Base-by-base conservation (phyloP, 306 rosid genomes). In the Sechiopsis laciniata region DNA sequence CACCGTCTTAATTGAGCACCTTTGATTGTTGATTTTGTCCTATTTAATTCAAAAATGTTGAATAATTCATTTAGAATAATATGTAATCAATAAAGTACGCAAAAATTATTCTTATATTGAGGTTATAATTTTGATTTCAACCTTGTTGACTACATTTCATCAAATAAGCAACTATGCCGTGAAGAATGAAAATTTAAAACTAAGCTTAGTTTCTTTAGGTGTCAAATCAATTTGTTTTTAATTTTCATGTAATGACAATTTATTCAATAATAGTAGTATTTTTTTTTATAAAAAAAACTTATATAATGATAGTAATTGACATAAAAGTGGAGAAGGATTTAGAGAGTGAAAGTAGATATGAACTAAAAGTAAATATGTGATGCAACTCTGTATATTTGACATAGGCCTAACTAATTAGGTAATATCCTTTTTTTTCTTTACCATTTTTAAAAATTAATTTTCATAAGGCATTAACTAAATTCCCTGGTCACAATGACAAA, bases 401-500 rank as follows among this genome's bases (percentile, higher is more conserved):
- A 7, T 51, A 15, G 0, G 58, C 74, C 59, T 69, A 69, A 69
- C 58, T 13, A 69, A 69, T 69, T 69, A 69, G 74, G 74, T 51
- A 50, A 12, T 19, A 67, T 67, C 29, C n/a, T 22, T 17, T 21
- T 2, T 20, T 10, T 7, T 66, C 15, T 48, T 48, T 48, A 6
- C 14, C 55, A 51, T 52, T 14, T 17, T 10, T 0, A 10, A 3
- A 1, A 68, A 67, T 20, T 67, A 67, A 7, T 69, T 26, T 69
- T 50, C 45, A 50, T 69, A 13, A 13, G 45, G 58, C 42, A 50
- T 50, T 69, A 69, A 7, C 58, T 50, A 69, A 69, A 69, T 69
- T 69, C 74, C 74, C 42, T 50, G 50, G 74, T 69, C 58, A 69
- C 74, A 13, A 24, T 69, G 74, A 50, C 59, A 69, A 10, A 22